Base-by-base conservation (phyloP, 2,329 filamentous ascomycete genomes). In the Endoconidiophora laricicola region DNA sequence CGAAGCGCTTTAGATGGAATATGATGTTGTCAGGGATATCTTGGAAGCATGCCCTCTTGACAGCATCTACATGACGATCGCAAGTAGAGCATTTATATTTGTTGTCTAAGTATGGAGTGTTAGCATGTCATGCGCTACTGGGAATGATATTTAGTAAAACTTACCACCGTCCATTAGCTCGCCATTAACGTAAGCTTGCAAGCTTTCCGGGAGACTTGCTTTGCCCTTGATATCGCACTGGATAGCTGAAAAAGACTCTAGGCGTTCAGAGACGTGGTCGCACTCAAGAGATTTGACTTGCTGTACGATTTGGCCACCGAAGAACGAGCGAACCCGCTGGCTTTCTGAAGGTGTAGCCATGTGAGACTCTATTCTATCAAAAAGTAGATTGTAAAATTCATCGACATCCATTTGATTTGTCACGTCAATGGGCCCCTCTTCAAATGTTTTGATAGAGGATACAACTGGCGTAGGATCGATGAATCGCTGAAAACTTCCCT, bases 181-280 rank as follows among this genome's bases (percentile, higher is more conserved):
- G 3, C 91, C 91, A 60, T 93, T 85, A 10, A 96, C 87, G 61
- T 94, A 96, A n/a, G 90, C 86, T 57, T 87, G 79, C 12, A 98
- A 70, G 60, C 91, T 96, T 56, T 95, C 87, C 58, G 86, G 72
- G 1, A 98, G 73, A 29, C 72, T 83, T 20, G 70, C 72, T 65
- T 95, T 96, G 47, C 90, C 90, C 62, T 94, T 93, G 59, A 98
- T 94, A 58, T 95, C 88, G 61, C 91, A 93, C 58, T 94, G 88
- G 49, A 98, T 87, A 4, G 90, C 88, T 12, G 87, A 93, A 61
- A 96, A 96, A 0, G 85, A 81, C 61, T 98, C 91, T 2, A 86
- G 72, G 14, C 83, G 74, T 61, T 95, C 88, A 0, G 91, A 98
- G 4, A 98, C 83, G 63, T 98, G 91, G 46, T 84, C 71, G 58